These are phyloP conservation scores for Coemansia furcata DNA, from an alignment of 192 early-diverging fungal genomes.

Conservation along the genomic window DNA sequence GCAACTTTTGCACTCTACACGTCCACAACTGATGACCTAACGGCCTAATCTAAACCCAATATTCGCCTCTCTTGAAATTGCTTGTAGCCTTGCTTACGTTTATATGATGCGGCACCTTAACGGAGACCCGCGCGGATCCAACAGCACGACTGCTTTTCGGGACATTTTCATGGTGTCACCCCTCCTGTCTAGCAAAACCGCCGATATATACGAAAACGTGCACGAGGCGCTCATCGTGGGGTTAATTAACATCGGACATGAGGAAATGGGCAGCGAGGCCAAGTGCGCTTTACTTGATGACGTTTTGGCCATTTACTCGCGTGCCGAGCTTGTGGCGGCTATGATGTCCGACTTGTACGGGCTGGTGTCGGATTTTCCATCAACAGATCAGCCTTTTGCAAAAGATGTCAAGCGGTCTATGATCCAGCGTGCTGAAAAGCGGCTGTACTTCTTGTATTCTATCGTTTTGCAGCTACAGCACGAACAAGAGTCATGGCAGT, in stretches of 20 bases:
- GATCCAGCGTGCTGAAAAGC: slow-evolving; percentile 16
- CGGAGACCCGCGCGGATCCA: slow-evolving; percentile 27
- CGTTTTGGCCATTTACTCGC: slow-evolving; percentile 18
- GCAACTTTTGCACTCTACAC: not conserved
- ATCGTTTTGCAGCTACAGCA: slow-evolving; percentile 30
- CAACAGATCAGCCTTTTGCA: not conserved
- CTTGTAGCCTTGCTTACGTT: slow-evolving; percentile 33
- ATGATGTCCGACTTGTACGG: slow-evolving; percentile 37
- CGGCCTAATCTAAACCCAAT: not conserved
- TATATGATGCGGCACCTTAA: slow-evolving; percentile 49
- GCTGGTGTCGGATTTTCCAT: slow-evolving; percentile 13
- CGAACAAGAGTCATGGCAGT: slow-evolving; percentile 33
- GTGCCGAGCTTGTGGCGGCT: slow-evolving; percentile 18
- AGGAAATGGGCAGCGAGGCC: slow-evolving; percentile 10
- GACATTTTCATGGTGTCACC: slow-evolving; percentile 22
- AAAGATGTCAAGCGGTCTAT: slow-evolving; percentile 1
- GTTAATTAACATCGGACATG: slow-evolving; percentile 20
- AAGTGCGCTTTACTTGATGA: slow-evolving; percentile 34
- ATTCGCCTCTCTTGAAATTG: not conserved
- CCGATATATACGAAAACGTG: slow-evolving; percentile 31
- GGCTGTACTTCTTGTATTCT: slow-evolving; percentile 35
- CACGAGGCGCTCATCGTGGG: slow-evolving; percentile 30
- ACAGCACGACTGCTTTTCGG: slow-evolving; percentile 11
- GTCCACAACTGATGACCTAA: not conserved
- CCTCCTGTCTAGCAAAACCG: slow-evolving; percentile 16